phyloP scores from a whole-genome alignment of 495 filamentous ascomycete species.

The Rhypophila decipiens region DNA sequence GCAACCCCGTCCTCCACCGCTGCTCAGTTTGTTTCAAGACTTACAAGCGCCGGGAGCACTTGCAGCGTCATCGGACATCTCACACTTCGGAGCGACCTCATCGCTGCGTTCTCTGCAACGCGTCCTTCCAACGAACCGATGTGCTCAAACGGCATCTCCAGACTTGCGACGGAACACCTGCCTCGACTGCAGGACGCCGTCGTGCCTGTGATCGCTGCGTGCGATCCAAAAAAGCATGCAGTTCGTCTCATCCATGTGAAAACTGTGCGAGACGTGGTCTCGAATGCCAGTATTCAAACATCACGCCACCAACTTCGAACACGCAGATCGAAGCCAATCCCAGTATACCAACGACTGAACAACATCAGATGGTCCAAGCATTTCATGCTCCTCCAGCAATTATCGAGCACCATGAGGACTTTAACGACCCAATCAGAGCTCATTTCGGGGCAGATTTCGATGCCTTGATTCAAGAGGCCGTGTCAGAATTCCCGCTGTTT shows the following conservation, averaged over 20 bases:
- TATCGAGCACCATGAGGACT: neutral
- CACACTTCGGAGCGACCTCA: slow-evolving; percentile 24
- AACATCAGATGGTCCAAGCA: too few relatives aligned
- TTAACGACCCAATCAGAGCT: slow-evolving; percentile 5
- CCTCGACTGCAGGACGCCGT: slow-evolving; percentile 14
- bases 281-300: slow-evolving; percentile 18
- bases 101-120: slow-evolving; percentile 22
- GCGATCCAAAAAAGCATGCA: slow-evolving; percentile 28
- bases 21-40: slow-evolving; percentile 28
- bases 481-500: slow-evolving; percentile 12
- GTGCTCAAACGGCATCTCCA: slow-evolving; percentile 27
- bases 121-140: slow-evolving; percentile 25
- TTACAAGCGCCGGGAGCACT: slow-evolving; percentile 26
- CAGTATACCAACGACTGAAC: too few relatives aligned
- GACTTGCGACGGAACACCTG: slow-evolving; percentile 20
- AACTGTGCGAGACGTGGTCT: slow-evolving; percentile 21
- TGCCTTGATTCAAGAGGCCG: slow-evolving; percentile 16
- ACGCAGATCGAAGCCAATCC: too few relatives aligned
- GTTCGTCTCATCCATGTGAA: slow-evolving; percentile 21
- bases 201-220: slow-evolving; percentile 27
- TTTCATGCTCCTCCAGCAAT: too few relatives aligned
- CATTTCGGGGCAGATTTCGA: slow-evolving; percentile 13
- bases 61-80: slow-evolving; percentile 22
- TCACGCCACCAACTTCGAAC: neutral
- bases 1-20: slow-evolving; percentile 18